phyloP scores from a whole-genome alignment of 2,329 filamentous ascomycete genomes.

The Grosmannia penicillata region DNA sequence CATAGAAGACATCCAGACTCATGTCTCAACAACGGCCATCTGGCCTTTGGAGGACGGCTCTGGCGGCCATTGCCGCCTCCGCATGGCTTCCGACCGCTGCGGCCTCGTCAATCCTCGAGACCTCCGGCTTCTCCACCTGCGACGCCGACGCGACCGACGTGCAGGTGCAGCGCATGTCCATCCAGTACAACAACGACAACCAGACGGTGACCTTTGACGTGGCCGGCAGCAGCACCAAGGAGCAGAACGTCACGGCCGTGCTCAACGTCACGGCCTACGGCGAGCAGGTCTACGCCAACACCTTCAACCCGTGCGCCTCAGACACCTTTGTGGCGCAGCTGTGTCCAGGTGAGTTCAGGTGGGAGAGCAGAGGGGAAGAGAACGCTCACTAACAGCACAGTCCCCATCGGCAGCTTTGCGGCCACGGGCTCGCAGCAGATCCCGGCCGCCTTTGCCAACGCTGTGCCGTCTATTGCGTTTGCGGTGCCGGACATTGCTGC shows the following conservation, averaged over 20 bases:
- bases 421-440: slow-evolving; percentile 61
- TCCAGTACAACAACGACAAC: slow-evolving; percentile 63
- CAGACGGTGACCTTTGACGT: slow-evolving; percentile 70
- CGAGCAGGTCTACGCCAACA: slow-evolving; percentile 59
- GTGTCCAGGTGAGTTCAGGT: slow-evolving; percentile 68
- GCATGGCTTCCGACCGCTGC: slow-evolving; percentile 32
- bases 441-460: slow-evolving; percentile 50
- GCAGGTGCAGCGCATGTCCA: slow-evolving; percentile 57
- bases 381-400: slow-evolving; percentile 20
- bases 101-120: slow-evolving; percentile 60
- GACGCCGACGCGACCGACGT: slow-evolving; percentile 38
- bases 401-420: slow-evolving; percentile 60
- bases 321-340: slow-evolving; percentile 54
- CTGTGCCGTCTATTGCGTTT: slow-evolving; percentile 84
- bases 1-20: neutral
- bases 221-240: slow-evolving; percentile 55
- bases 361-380: slow-evolving; percentile 5
- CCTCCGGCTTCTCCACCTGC: slow-evolving; percentile 68
- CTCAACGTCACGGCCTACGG: slow-evolving; percentile 77
- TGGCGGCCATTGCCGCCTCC: slow-evolving; percentile 9
- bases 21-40: slow-evolving; percentile 7
- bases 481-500: slow-evolving; percentile 81
- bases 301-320: slow-evolving; percentile 68
- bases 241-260: slow-evolving; percentile 66
- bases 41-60: slow-evolving; percentile 7